Evolutionary conservation across 1,284 basidiomycete species (phyloP).

Genomic region (Marasmius sp.): DNA sequence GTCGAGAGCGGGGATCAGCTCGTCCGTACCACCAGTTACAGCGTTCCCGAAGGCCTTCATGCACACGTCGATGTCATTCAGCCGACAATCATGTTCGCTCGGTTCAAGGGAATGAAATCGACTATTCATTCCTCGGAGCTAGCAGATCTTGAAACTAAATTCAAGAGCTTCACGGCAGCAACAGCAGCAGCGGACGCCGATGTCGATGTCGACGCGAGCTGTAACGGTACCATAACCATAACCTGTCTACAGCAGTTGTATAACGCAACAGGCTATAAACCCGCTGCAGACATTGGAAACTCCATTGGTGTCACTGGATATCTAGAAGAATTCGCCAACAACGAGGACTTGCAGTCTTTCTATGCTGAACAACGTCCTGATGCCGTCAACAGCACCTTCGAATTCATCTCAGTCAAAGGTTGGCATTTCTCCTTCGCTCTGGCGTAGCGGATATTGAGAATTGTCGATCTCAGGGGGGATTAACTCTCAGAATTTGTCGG

Average conservation of each 20-base stretch:
- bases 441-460: neutral
- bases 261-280: slow-evolving; percentile 27
- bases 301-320: slow-evolving; percentile 41
- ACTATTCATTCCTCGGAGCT: slow-evolving; percentile 32
- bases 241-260: slow-evolving; percentile 35
- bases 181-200: slow-evolving; percentile 27
- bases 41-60: slow-evolving; percentile 61
- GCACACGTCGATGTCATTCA: slow-evolving; percentile 70
- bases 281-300: slow-evolving; percentile 23
- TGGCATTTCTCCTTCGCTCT: neutral
- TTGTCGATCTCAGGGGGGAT: slow-evolving; percentile 40
- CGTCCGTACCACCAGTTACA: slow-evolving; percentile 70
- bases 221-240: slow-evolving; percentile 38
- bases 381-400: slow-evolving; percentile 43
- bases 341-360: slow-evolving; percentile 53
- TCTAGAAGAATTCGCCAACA: slow-evolving; percentile 50
- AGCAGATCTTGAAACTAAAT: slow-evolving; percentile 1
- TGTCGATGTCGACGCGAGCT: slow-evolving; percentile 50
- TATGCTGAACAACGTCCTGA: slow-evolving; percentile 46
- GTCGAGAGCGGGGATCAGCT: slow-evolving; percentile 48
- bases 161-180: slow-evolving; percentile 8
- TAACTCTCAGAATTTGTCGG: slow-evolving; percentile 56
- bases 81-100: slow-evolving; percentile 73
- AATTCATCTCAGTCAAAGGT: slow-evolving; percentile 51
- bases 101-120: slow-evolving; percentile 45